phyloP scores from a whole-genome alignment of 129 eudicot genomes.

The Lactuca saligna region DNA sequence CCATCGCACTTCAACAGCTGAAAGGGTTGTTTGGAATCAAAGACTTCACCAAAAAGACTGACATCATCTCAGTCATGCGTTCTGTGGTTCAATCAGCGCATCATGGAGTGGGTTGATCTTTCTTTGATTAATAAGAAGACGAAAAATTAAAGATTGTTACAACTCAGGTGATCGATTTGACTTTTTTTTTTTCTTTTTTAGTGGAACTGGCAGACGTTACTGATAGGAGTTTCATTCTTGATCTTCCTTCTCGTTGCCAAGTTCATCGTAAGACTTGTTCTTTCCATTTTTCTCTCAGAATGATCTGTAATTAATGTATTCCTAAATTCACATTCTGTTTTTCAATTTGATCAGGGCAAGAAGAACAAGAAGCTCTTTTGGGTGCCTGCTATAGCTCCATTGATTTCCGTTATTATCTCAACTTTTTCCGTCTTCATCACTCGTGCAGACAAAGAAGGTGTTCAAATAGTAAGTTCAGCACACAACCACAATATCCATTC shows the following conservation, averaged over 20 bases:
- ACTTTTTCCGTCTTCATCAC: slow-evolving; percentile 68
- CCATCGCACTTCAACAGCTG: slow-evolving; percentile 74
- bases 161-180: background rate
- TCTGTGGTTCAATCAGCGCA: slow-evolving; percentile 44
- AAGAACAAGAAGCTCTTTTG: slow-evolving; percentile 63
- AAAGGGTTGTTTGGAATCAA: slow-evolving; percentile 74
- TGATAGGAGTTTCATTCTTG: slow-evolving; percentile 66
- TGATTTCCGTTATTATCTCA: slow-evolving; percentile 65
- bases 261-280: slow-evolving; percentile 56
- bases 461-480: slow-evolving; percentile 67
- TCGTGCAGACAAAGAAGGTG: slow-evolving; percentile 58
- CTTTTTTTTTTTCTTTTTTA: background rate
- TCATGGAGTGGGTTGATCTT: slow-evolving; percentile 54
- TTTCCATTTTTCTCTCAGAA: background rate
- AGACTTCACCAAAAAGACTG: slow-evolving; percentile 65
- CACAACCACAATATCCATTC: too few species aligned
- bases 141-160: background rate
- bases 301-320: slow-evolving; percentile 22
- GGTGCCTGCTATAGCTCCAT: slow-evolving; percentile 78
- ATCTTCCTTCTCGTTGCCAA: slow-evolving; percentile 58
- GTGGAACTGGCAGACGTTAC: slow-evolving; percentile 87
- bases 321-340: background rate
- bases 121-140: background rate
- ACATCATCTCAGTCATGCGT: slow-evolving; percentile 65
- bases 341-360: slow-evolving; percentile 43